These are phyloP conservation scores for Pythium utonaiense DNA, from an alignment of 352 stramenopile species.

Conservation along the genomic window DNA sequence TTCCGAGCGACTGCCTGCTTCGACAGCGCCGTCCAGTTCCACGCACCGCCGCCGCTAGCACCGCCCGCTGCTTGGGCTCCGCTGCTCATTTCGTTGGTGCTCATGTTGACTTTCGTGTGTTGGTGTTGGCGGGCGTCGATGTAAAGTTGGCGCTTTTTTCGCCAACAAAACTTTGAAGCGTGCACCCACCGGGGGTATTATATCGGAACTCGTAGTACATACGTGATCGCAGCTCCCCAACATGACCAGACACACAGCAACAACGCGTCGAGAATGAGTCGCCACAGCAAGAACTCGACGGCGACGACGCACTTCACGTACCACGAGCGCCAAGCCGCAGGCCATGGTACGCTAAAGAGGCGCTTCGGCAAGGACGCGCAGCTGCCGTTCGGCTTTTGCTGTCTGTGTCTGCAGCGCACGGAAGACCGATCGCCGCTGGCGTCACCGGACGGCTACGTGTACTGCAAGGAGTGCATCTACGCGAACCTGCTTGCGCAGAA, in stretches of 20 bases:
- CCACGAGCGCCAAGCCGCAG: slow-evolving; percentile 65
- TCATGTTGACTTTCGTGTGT: neutral
- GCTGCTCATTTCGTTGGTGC: slow-evolving; percentile 1
- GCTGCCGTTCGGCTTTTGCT: slow-evolving; percentile 73
- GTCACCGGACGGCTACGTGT: slow-evolving; percentile 70
- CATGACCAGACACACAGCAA: neutral
- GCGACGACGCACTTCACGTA: slow-evolving; percentile 87
- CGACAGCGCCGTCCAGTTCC: slow-evolving; percentile 54
- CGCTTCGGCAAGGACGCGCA: slow-evolving; percentile 80
- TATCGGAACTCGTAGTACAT: neutral
- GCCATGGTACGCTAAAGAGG: slow-evolving; percentile 80
- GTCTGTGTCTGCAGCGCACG: slow-evolving; percentile 65
- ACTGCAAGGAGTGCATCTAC: slow-evolving; percentile 89
- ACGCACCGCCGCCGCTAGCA: slow-evolving; percentile 19
- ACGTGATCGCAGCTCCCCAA: neutral
- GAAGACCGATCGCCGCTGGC: slow-evolving; percentile 56
- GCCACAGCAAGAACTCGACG: slow-evolving; percentile 88
- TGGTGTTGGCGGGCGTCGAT: neutral
- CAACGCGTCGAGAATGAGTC: slow-evolving; percentile 43
- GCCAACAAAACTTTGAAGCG: slow-evolving; percentile 10
- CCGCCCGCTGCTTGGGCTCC: slow-evolving; percentile 5
- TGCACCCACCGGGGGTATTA: slow-evolving; percentile 10
- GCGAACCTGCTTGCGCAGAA: slow-evolving; percentile 82
- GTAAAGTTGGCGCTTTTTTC: neutral
- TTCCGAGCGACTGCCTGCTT: slow-evolving; percentile 27